Conservation (phyloP, 78 protist species). For the Guillardia theta region DNA sequence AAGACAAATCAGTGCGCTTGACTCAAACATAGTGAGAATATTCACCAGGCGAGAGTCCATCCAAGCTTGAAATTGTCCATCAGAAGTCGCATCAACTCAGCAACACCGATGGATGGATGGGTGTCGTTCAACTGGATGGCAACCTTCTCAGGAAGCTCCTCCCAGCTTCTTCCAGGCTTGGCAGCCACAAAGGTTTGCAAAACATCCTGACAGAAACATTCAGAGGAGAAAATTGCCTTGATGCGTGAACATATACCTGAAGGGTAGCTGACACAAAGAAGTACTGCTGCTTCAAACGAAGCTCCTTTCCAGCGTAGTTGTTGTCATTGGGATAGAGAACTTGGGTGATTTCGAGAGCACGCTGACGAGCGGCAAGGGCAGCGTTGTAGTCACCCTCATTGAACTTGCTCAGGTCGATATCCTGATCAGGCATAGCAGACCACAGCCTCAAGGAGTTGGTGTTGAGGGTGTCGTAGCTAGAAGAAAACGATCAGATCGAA, state of each 20-base stretch:
- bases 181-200: background rate
- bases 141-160: conserved; percentile 14
- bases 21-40: too few relatives aligned
- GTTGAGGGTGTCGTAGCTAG: conserved; percentile 83
- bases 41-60: conserved; percentile 65
- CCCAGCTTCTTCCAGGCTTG: background rate
- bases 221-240: background rate
- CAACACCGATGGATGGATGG: conserved; percentile 92
- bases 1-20: too few relatives aligned
- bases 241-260: conserved; percentile 52
- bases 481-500: background rate
- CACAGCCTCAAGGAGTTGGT: conserved; percentile 91
- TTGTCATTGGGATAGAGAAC: conserved; percentile 96
- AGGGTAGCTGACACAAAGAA: conserved; percentile 90
- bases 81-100: conserved; percentile 80
- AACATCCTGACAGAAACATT: background rate
- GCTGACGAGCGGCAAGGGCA: conserved; percentile 80
- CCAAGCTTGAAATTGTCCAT: conserved; percentile 78
- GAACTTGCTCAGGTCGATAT: conserved; percentile 80
- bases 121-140: conserved; percentile 96
- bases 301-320: conserved; percentile 80
- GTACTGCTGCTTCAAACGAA: conserved; percentile 94
- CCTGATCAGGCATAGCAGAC: conserved; percentile 77
- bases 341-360: conserved; percentile 81
- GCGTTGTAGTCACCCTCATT: conserved; percentile 78